A percentile compares a stretch with the other conserved stretches of the same genome.
phyloP scores from a whole-genome alignment of 768 basidiomycete genomes.

The Candolleomyces eurysporus region DNA sequence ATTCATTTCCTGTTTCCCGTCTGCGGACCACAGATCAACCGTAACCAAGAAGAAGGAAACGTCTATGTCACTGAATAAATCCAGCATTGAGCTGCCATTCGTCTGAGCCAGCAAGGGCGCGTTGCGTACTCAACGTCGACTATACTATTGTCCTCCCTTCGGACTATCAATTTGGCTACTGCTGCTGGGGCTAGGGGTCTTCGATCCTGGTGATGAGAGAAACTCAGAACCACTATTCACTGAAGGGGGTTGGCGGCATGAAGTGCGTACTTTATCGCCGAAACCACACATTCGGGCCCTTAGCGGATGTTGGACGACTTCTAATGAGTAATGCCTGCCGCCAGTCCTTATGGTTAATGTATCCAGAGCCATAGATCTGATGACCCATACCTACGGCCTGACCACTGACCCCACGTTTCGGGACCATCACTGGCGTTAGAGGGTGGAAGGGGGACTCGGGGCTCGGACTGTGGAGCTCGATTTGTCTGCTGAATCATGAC shows the following conservation, averaged over 20 bases:
- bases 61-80: slow-evolving; percentile 66
- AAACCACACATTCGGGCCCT: slow-evolving; percentile 96
- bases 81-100: slow-evolving; percentile 12
- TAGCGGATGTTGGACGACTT: slow-evolving; percentile 84
- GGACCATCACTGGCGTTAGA: slow-evolving; percentile 34
- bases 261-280: slow-evolving; percentile 77
- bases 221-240: slow-evolving; percentile 9
- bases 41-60: slow-evolving; percentile 87
- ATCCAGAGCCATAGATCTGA: slow-evolving; percentile 7
- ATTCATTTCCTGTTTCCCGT: slow-evolving; percentile 82
- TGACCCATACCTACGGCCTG: slow-evolving; percentile 50
- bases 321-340: slow-evolving; percentile 74
- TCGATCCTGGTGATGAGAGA: slow-evolving; percentile 63
- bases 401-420: slow-evolving; percentile 73
- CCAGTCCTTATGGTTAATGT: slow-evolving; percentile 9
- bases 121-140: slow-evolving; percentile 74
- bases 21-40: slow-evolving; percentile 89
- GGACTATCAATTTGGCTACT: slow-evolving; percentile 79
- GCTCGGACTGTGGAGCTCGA: slow-evolving; percentile 36
- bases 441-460: slow-evolving; percentile 27
- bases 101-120: background rate
- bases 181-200: slow-evolving; percentile 90
- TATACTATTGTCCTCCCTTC: slow-evolving; percentile 60
- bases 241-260: slow-evolving; percentile 11
- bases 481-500: slow-evolving; percentile 70